Evolutionary conservation across 805 yeast species (phyloP), one percentile per base, ranked within the genome.

Genomic region (Lipomyces starkeyi): DNA sequence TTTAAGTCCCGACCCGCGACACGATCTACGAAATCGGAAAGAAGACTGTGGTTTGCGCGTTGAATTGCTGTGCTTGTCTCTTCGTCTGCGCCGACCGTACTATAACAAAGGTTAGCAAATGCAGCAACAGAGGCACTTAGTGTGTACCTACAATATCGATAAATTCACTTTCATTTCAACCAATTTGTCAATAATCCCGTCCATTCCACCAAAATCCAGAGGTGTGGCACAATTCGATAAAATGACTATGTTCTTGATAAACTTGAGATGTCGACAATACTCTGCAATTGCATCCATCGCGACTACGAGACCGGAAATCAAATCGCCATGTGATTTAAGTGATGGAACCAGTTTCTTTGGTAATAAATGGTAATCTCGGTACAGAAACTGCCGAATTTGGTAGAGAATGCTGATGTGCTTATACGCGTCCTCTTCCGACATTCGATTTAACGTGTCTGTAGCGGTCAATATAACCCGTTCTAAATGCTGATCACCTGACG

Each of bases 201-300:
- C 60, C 22, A 61, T 8, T 14, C 55, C 67, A 5, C 47, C 70
- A 27, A 64, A 32, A 5, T 58, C 57, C 52, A 61, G 59, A 5
- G 32, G 32, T 27, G 59, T 13, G 8, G 20, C 49, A 49, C 73
- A 67, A 9, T 59, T 74, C 22, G 66, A 47, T 27, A 64, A 29
- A 8, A 72, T 9, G 14, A 34, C 53, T 37, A 67, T 64, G 35
- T 79, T 81, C 65, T 84, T 75, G 5, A 71, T 75, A 68, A 76
- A 83, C 64, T 79, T 80, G 43, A 73, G 68, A 13, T 73, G 68
- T 47, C 71, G 63, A 59, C 78, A 73, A 52, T 67, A 70, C 20
- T 58, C 60, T 27, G 43, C 55, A 69, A 82, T 78, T 55, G 78
- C 67, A 17, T 77, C 79, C n/a, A 80, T 71, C 0, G 83, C 83